phyloP scores from a whole-genome alignment of 1,284 basidiomycete species.

The Cutaneotrichosporon sp. region DNA sequence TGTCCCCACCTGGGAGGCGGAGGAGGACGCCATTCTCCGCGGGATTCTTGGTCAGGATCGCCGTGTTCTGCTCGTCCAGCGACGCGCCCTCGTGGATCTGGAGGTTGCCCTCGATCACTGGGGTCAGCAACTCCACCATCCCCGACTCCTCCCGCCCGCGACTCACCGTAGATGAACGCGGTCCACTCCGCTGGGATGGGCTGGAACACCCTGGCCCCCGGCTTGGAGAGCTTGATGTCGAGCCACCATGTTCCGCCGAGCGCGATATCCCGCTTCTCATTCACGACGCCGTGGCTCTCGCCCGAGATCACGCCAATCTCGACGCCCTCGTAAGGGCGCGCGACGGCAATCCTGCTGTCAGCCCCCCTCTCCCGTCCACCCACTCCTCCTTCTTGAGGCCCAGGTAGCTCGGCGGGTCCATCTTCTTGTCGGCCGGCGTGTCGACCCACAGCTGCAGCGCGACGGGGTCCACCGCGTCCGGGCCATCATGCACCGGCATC shows the following conservation, averaged over 20 bases:
- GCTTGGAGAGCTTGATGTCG: slow-evolving; percentile 67
- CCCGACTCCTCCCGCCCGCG: neutral
- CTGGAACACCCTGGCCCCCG: slow-evolving; percentile 73
- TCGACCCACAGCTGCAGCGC: slow-evolving; percentile 95
- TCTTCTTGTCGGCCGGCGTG: slow-evolving; percentile 81
- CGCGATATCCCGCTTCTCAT: slow-evolving; percentile 47
- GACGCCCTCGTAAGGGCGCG: slow-evolving; percentile 67
- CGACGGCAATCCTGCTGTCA: slow-evolving; percentile 68
- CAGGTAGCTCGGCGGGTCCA: slow-evolving; percentile 63
- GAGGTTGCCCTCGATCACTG: slow-evolving; percentile 10
- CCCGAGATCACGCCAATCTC: slow-evolving; percentile 73
- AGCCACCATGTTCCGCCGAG: slow-evolving; percentile 92
- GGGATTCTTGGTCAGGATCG: slow-evolving; percentile 57
- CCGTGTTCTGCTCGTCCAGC: slow-evolving; percentile 68
- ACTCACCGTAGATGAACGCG: slow-evolving; percentile 71
- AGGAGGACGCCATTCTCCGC: slow-evolving; percentile 49
- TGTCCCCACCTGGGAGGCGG: neutral
- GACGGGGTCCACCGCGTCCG: neutral
- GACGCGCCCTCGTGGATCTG: slow-evolving; percentile 31
- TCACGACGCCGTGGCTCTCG: slow-evolving; percentile 71
- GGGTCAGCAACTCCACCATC: slow-evolving; percentile 14
- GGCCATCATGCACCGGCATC: slow-evolving; percentile 68
- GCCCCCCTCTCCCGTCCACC: neutral
- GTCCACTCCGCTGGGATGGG: slow-evolving; percentile 82
- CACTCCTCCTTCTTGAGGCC: slow-evolving; percentile 47